Evolutionary conservation across 2,329 filamentous ascomycete genomes (phyloP), one percentile per base, ranked within the genome.

Genomic region (Amauroascus verrucosus): DNA sequence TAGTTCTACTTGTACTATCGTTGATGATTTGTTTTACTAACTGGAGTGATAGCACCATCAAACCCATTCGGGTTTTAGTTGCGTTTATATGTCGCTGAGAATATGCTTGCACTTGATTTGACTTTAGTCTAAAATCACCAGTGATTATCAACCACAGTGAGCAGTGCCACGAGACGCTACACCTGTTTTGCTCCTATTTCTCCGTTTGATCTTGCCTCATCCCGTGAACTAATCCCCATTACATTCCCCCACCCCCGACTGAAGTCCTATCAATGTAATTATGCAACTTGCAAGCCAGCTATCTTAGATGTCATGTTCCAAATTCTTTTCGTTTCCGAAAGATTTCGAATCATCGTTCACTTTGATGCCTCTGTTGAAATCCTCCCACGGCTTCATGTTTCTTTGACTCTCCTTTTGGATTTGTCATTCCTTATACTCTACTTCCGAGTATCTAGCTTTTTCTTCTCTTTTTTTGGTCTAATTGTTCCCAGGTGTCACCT

Each of bases 41-140:
- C 52, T 38, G 41, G 47, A 28, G 43, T 30, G 40, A 43, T 60
- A 85, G 82, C 83, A 55, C 81, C 83, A 48, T 76, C 82, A 62
- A 86, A 86, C 65, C 83, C 83, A 1, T 86, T 86, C 67, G 83
- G 83, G 38, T 86, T 85, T 61, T 85, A 76, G 61, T 37, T 40
- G 18, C 18, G 7, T 26, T n/a, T 18, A 3, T 13, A 11, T 45
- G 20, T 26, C 14, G 14, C 20, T 9, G 35, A 38, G 13, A 18
- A 1, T 38, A 18, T 5, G 13, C 5, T 18, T 30, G 38, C 18
- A 33, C 8, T 18, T n/a, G n/a, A n/a, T n/a, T 33, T 44, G 26
- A 26, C 33, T 14, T 9, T n/a, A 18, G 26, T 30, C 5, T 30
- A 30, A 30, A 14, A 9, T 33, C 32, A n/a, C n/a, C 38, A 8